A percentile compares a stretch with the other conserved stretches of the same genome.
phyloP scores from a whole-genome alignment of 1,139 yeast species.

The Suhomyces guaymorum region DNA sequence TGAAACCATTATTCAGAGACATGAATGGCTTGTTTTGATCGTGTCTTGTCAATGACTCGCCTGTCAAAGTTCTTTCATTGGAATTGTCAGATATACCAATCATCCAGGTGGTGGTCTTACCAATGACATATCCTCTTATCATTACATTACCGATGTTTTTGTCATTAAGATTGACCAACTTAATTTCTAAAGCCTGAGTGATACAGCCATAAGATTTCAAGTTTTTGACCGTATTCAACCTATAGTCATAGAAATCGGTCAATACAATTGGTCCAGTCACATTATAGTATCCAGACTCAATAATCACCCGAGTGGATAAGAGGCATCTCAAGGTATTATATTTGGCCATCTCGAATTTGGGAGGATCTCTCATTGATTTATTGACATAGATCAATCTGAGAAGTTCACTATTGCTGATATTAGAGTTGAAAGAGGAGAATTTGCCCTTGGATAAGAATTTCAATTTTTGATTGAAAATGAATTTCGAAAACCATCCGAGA shows the following conservation, averaged over 20 bases:
- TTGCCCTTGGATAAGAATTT: slow-evolving; percentile 32
- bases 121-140: slow-evolving; percentile 67
- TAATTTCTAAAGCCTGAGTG: slow-evolving; percentile 52
- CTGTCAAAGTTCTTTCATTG: slow-evolving; percentile 12
- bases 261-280: slow-evolving; percentile 59
- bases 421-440: slow-evolving; percentile 23
- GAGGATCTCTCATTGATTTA: slow-evolving; percentile 19
- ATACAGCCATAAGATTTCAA: slow-evolving; percentile 45
- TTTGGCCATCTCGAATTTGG: slow-evolving; percentile 25
- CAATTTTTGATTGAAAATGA: slow-evolving; percentile 21
- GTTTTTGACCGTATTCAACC: slow-evolving; percentile 31
- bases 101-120: slow-evolving; percentile 40
- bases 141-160: slow-evolving; percentile 50
- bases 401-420: slow-evolving; percentile 9
- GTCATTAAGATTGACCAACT: slow-evolving; percentile 36
- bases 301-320: slow-evolving; percentile 51
- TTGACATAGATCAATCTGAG: slow-evolving; percentile 47
- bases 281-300: slow-evolving; percentile 50
- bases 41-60: slow-evolving; percentile 8
- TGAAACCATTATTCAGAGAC: slow-evolving; percentile 60
- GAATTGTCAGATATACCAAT: slow-evolving; percentile 8
- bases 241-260: slow-evolving; percentile 64
- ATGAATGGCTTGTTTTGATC: slow-evolving; percentile 26
- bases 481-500: slow-evolving; percentile 16
- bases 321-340: slow-evolving; percentile 48